Base-by-base conservation (phyloP, 257 asterid genomes). In the Salvia miltiorrhiza region DNA sequence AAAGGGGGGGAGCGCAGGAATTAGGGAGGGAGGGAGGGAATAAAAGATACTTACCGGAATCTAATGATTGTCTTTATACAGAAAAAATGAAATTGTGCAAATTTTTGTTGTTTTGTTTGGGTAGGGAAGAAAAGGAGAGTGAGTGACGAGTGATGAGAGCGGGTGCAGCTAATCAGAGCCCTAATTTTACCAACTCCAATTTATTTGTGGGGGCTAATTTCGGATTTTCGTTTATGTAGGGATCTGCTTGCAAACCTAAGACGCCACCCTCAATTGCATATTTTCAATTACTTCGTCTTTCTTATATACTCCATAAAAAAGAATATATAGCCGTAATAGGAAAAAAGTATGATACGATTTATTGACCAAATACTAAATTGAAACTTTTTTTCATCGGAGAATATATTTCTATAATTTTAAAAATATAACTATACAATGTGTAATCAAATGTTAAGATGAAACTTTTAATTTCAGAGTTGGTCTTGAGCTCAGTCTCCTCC, bases 121-220 rank as follows among this genome's bases (percentile, higher is more conserved):
- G 58, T 50, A 37, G 67, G 79, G 75, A 69, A 73, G 61, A 69
- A 13, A 33, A 5, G 24, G 43, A 60, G 23, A 47, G 69, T 21
- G 70, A 61, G 76, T 61, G 56, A 57, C 70, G 77, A 81, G 86
- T 54, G 91, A 85, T 75, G 56, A 73, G 52, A 82, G 88, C 77
- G 87, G 71, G 4, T 64, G 85, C 77, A 79, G 87, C 67, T 75
- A 71, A 82, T 82, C 87, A 77, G 68, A 77, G 85, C 87, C 87
- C 87, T 79, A 79, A 79, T 52, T 70, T 68, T 52, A 67, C 69
- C 49, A 28, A 7, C 67, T 28, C 21, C 2, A n/a, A 2, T 80
- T 63, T 74, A 19, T 63, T 33, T 32, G 4, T 44, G 64, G 41
- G 89, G 83, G 77, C 87, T 75, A 49, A 72, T 63, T 74, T 73